Conservation (phyloP, 768 basidiomycete species). For the Termitomyces sp. region DNA sequence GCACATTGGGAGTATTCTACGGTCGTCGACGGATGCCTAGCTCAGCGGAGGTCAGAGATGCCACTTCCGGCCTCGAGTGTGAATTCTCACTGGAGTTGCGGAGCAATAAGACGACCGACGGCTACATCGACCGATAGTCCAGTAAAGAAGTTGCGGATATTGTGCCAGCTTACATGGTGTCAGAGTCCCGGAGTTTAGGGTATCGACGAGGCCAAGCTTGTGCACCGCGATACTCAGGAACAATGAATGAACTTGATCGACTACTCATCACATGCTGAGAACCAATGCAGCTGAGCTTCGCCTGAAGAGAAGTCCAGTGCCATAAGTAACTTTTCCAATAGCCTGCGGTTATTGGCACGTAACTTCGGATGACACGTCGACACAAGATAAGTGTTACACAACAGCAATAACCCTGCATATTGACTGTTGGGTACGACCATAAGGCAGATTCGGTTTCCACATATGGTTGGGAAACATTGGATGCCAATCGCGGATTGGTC, state of each 20-base stretch:
- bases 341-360: no score
- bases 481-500: not conserved
- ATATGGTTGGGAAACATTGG: not conserved
- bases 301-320: not conserved
- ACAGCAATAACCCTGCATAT: not conserved
- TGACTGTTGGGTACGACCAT: not conserved
- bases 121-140: not conserved
- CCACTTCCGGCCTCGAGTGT: not conserved
- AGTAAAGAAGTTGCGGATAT: not conserved
- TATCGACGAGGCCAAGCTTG: not conserved
- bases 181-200: not conserved
- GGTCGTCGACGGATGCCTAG: not conserved
- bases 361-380: not conserved
- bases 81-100: not conserved
- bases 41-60: conserved; percentile 5
- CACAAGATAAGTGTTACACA: not conserved
- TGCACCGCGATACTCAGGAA: not conserved
- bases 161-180: not conserved
- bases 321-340: not conserved
- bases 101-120: not conserved
- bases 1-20: not conserved
- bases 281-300: not conserved
- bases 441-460: not conserved
- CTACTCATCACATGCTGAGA: not conserved
- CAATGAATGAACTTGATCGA: not conserved